Conservation (phyloP, 2,329 filamentous ascomycete genomes). For the Geosmithia putterillii region DNA sequence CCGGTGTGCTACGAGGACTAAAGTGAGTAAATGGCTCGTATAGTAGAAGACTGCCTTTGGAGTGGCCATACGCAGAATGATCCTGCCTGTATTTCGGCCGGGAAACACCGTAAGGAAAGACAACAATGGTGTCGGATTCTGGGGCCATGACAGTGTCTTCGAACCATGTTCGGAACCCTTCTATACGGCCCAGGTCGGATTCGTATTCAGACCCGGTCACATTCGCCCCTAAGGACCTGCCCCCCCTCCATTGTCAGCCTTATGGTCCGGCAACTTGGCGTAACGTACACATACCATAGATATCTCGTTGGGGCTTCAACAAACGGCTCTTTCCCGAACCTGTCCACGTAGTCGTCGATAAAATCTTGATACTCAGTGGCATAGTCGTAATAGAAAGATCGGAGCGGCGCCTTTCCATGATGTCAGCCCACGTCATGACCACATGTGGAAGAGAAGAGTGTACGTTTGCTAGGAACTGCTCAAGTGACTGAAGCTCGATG, state of each 20-base stretch:
- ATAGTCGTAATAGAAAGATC: constrained; percentile 18
- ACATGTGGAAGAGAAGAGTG: neutral
- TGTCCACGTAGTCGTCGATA: constrained; percentile 9
- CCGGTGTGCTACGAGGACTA: neutral
- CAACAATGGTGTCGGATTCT: constrained; percentile 10
- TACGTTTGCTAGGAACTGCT: constrained; percentile 17
- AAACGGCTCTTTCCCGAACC: constrained; percentile 12
- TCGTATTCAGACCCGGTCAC: constrained; percentile 11
- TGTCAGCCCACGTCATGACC: neutral
- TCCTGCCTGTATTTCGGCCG: constrained; percentile 1
- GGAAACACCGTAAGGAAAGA: constrained; percentile 13
- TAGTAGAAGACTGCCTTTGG: neutral
- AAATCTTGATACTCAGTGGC: constrained; percentile 17
- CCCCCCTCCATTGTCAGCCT: constrained; percentile 8
- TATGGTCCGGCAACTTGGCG: neutral
- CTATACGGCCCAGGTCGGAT: constrained; percentile 10
- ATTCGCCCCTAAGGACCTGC: constrained; percentile 7
- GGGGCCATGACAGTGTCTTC: constrained; percentile 10
- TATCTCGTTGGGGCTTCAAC: constrained; percentile 14
- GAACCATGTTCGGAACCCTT: constrained; percentile 19
- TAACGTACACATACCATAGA: constrained; percentile 13
- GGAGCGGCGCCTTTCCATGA: constrained; percentile 15
- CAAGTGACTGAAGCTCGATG: constrained; percentile 9
- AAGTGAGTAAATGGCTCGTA: neutral
- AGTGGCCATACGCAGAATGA: neutral